Conservation (phyloP, 1,284 basidiomycete genomes). For the Lentinus polychrous region DNA sequence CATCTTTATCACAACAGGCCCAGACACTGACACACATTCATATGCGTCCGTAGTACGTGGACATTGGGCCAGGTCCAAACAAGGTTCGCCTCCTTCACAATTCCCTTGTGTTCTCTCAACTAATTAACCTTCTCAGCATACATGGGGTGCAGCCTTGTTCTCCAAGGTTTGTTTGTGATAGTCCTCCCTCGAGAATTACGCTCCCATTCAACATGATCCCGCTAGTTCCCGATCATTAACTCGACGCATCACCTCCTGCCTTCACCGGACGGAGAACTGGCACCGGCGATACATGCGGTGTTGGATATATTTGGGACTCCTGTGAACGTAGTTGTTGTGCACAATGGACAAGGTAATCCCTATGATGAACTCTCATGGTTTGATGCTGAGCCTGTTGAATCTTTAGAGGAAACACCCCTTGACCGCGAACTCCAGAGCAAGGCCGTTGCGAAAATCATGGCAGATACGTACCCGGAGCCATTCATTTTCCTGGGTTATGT, state of each 20-base stretch:
- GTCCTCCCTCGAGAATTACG: background rate
- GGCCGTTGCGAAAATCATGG: conserved; percentile 79
- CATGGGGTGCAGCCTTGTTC: conserved; percentile 83
- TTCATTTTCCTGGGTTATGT: conserved; percentile 86
- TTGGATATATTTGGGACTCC: conserved; percentile 79
- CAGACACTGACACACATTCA: background rate
- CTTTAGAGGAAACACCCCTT: conserved; percentile 75
- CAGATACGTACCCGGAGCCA: conserved; percentile 66
- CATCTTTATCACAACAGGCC: background rate
- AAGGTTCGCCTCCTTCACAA: background rate
- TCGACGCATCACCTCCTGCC: conserved; percentile 88
- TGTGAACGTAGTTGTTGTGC: conserved; percentile 80
- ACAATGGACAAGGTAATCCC: conserved; percentile 83
- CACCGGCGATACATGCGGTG: conserved; percentile 87
- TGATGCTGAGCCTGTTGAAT: background rate
- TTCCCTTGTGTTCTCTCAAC: background rate
- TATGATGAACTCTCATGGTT: background rate
- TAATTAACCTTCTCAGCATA: conserved; percentile 48
- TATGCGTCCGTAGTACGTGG: conserved; percentile 50
- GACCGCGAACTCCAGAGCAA: conserved; percentile 87
- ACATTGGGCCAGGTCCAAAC: conserved; percentile 84
- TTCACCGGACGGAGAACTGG: conserved; percentile 84
- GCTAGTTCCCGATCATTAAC: conserved; percentile 84
- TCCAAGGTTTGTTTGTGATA: conserved; percentile 52
- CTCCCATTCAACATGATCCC: background rate